Evolutionary conservation across 1,284 basidiomycete species (phyloP).

Genomic region (Porodaedalea pini): DNA sequence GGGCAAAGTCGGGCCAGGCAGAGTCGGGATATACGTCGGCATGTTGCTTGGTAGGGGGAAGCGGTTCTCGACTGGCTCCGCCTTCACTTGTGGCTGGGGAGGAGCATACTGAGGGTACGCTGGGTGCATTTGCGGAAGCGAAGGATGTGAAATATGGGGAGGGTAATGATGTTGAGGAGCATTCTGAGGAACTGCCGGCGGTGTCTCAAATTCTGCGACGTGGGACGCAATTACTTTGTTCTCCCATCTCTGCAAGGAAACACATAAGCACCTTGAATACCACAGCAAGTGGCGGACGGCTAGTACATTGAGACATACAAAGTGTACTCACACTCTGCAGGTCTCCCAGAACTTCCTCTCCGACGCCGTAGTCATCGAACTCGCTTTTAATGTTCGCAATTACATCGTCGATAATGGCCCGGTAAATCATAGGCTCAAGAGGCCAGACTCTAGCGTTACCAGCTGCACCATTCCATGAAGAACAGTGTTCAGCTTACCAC

Average conservation of each 20-base stretch:
- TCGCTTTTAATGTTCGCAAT: slow-evolving; percentile 85
- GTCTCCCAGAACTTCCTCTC: slow-evolving; percentile 86
- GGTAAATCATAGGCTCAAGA: slow-evolving; percentile 87
- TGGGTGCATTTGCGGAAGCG: slow-evolving; percentile 32
- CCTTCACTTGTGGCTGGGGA: slow-evolving; percentile 50
- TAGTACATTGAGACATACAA: not conserved
- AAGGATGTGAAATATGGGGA: slow-evolving; percentile 42
- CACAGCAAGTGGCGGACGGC: not conserved
- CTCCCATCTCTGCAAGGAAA: slow-evolving; percentile 80
- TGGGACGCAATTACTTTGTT: slow-evolving; percentile 87
- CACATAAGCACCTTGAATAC: slow-evolving; percentile 6
- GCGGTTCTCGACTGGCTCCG: slow-evolving; percentile 62
- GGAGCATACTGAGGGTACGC: slow-evolving; percentile 43
- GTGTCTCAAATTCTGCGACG: slow-evolving; percentile 88
- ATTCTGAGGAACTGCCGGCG: slow-evolving; percentile 35
- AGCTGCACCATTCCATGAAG: slow-evolving; percentile 51
- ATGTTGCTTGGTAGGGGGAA: slow-evolving; percentile 51
- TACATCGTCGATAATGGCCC: slow-evolving; percentile 95
- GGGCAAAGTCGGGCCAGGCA: slow-evolving; percentile 48
- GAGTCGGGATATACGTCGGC: slow-evolving; percentile 52
- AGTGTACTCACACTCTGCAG: slow-evolving; percentile 74
- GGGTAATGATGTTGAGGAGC: slow-evolving; percentile 38
- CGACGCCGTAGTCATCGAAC: slow-evolving; percentile 96
- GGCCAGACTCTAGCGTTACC: slow-evolving; percentile 51
- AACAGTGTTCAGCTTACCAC: slow-evolving; percentile 78